These are phyloP conservation scores for Meyerozyma guilliermondii DNA, from an alignment of 1,139 yeast species.

Conservation along the genomic window DNA sequence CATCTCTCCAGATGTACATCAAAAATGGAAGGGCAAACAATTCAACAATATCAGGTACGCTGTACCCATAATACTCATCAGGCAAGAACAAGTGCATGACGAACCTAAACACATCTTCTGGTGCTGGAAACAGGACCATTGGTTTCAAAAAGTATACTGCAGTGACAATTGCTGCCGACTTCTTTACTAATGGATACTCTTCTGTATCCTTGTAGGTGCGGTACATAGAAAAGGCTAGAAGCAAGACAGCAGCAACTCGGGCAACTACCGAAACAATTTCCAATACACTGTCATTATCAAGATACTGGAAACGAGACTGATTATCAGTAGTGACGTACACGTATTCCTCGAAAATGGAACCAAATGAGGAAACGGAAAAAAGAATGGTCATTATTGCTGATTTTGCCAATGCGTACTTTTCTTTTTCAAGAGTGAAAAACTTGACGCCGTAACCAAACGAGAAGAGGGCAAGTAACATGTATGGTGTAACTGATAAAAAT, in stretches of 20 bases:
- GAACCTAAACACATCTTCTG: neutral
- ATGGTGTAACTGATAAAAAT: neutral
- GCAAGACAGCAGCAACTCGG: neutral
- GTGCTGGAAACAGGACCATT: neutral
- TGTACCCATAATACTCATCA: neutral
- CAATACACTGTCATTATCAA: neutral
- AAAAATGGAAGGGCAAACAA: neutral
- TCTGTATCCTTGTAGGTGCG: neutral
- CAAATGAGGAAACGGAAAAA: neutral
- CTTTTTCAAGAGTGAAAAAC: neutral
- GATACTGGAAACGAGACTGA: neutral
- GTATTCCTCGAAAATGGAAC: neutral
- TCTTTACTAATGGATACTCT: neutral
- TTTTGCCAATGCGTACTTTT: neutral
- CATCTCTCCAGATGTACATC: conserved; percentile 1
- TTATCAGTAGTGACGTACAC: neutral
- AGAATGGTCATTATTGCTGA: neutral
- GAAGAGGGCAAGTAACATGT: neutral
- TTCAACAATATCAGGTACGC: neutral
- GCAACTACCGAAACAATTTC: neutral
- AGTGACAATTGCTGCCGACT: neutral
- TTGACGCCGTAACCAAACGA: neutral
- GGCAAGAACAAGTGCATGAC: neutral
- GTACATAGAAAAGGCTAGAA: neutral
- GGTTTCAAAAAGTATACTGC: neutral